Evolutionary conservation across 148 eudicot species (phyloP).

Genomic region (Chenopodium berlandieri): DNA sequence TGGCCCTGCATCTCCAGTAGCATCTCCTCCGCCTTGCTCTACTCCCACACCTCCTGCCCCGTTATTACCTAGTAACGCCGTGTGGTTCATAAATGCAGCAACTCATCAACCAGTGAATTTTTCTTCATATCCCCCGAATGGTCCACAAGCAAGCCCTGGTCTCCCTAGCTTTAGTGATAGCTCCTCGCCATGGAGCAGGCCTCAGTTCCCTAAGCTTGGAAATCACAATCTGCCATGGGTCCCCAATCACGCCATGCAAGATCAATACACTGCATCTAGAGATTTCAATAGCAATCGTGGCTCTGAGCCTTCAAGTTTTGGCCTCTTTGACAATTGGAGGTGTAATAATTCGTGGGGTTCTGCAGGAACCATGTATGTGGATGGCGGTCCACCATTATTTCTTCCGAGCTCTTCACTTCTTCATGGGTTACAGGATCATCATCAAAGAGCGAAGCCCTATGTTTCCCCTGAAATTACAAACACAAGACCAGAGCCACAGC

Average conservation of each 20-base stretch:
- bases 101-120: slow-evolving; percentile 24
- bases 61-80: slow-evolving; percentile 48
- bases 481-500: slow-evolving; percentile 46
- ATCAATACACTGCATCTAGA: slow-evolving; percentile 32
- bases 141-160: slow-evolving; percentile 27
- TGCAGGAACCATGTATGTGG: slow-evolving; percentile 37
- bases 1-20: slow-evolving; percentile 6
- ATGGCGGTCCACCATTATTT: slow-evolving; percentile 37
- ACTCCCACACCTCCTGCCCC: slow-evolving; percentile 71
- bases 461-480: slow-evolving; percentile 35
- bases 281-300: slow-evolving; percentile 28
- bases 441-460: slow-evolving; percentile 42
- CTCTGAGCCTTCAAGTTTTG: slow-evolving; percentile 39
- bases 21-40: slow-evolving; percentile 31
- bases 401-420: slow-evolving; percentile 40
- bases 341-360: slow-evolving; percentile 37
- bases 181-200: slow-evolving; percentile 51
- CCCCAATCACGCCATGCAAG: background rate
- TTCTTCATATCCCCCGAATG: slow-evolving; percentile 22
- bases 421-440: slow-evolving; percentile 48
- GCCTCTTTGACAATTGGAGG: slow-evolving; percentile 48
- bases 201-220: slow-evolving; percentile 32
- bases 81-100: slow-evolving; percentile 39
- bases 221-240: slow-evolving; percentile 25
- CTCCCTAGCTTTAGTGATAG: slow-evolving; percentile 30